These are phyloP conservation scores for Eucalyptus guilfoylei DNA, from an alignment of 345 rosid genomes.

Conservation along the genomic window DNA sequence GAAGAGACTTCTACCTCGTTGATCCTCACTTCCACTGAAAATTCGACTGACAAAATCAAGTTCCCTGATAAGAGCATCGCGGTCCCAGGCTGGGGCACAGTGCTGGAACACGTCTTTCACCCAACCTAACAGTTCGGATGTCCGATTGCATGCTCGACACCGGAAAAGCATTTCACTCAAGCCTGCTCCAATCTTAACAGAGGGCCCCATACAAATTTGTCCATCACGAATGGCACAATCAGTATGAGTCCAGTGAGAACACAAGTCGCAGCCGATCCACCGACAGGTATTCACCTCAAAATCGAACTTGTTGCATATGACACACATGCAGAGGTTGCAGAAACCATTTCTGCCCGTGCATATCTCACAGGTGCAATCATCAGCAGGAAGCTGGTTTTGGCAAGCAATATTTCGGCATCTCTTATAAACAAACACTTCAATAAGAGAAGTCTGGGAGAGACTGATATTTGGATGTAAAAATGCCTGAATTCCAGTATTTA, in stretches of 20 bases:
- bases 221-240: conserved; percentile 94
- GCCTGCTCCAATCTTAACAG: conserved; percentile 55
- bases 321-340: conserved; percentile 98
- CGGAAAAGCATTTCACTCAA: conserved; percentile 81
- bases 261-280: conserved; percentile 97
- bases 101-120: conserved; percentile 96
- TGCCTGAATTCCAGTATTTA: conserved; percentile 87
- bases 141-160: conserved; percentile 82
- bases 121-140: conserved; percentile 95
- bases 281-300: conserved; percentile 94
- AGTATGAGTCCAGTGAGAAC: conserved; percentile 97
- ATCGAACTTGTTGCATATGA: conserved; percentile 92
- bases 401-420: conserved; percentile 92
- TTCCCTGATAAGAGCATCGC: conserved; percentile 74
- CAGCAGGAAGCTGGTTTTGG: conserved; percentile 85
- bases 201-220: conserved; percentile 68
- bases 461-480: conserved; percentile 81
- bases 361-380: conserved; percentile 77
- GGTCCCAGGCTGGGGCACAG: conserved; percentile 90
- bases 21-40: conserved; percentile 85
- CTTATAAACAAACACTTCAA: conserved; percentile 80
- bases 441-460: conserved; percentile 73
- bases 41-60: conserved; percentile 86
- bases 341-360: conserved; percentile 80
- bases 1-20: conserved; percentile 71